Base-by-base conservation (phyloP, 2,329 filamentous ascomycete species). In the Fusarium heterosporum region DNA sequence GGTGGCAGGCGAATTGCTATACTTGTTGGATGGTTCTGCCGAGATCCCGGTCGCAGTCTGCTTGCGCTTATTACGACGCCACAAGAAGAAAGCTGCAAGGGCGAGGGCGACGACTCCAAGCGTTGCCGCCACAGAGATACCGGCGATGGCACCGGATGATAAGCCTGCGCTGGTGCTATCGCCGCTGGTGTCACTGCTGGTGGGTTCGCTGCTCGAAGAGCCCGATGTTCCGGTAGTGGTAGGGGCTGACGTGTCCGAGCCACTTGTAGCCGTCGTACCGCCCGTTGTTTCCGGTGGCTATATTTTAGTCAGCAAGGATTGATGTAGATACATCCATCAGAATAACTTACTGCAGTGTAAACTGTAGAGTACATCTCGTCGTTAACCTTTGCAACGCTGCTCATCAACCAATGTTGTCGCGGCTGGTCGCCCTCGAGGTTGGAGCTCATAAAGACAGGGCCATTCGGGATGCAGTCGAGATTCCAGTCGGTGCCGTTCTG, bases 361-460 rank as follows among this genome's bases (percentile, higher is more conserved):
- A 71, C 65, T 0, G 77, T 79, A 1, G 75, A 78, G 41, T 74
- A 79, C 4, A 72, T 75, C 1, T 71, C 71, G 14, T 78, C 74
- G 29, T 79, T 55, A 0, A 79, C 72, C 1, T 70, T 32, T 2
- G 64, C 68, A 1, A 69, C 71, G 16, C 76, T 78, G 5, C 72
- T 74, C 68, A 78, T 71, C 40, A 78, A 60, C 77, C 77, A 79
- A 11, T 74, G 75, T 36, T 78, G 77, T 1, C 76, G 75, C 2
- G 66, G 65, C 48, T 78, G 74, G 3, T 66, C 64, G 1, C 68
- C 65, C 2, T 66, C 51, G 11, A 71, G 62, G 4, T 74, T 65
- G 8, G 64, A 66, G 47, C 69, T 75, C 75, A 78, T 75, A 29
- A 74, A 78, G 4, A 71, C 70, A 4, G 76, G 72, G 19, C 72